These are phyloP conservation scores for Fraxinus sp. DNA, from an alignment of 305 asterid genomes.

Conservation along the genomic window DNA sequence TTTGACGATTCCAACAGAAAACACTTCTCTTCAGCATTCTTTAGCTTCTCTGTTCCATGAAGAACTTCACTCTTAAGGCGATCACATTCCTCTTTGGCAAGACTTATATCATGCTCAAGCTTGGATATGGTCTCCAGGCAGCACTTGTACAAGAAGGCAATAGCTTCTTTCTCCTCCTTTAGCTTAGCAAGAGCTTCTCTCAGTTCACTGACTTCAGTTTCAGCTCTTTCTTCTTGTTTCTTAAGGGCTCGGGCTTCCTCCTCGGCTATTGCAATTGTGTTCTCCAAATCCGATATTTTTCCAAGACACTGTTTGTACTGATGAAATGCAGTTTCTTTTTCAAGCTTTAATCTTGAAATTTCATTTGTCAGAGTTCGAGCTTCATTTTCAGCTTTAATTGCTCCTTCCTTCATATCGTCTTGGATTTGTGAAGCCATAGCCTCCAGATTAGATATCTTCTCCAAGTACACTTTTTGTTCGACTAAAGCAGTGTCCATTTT, in stretches of 20 bases:
- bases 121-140: constrained; percentile 73
- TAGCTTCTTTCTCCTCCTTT: constrained; percentile 64
- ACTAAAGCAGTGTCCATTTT: constrained; percentile 51
- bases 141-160: constrained; percentile 51
- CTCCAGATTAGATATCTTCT: constrained; percentile 59
- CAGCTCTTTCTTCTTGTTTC: constrained; percentile 64
- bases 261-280: constrained; percentile 41
- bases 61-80: constrained; percentile 56
- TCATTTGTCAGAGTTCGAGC: constrained; percentile 45
- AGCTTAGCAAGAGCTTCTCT: constrained; percentile 46
- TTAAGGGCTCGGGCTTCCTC: constrained; percentile 48
- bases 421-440: constrained; percentile 39
- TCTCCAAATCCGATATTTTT: constrained; percentile 65
- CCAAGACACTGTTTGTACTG: constrained; percentile 49
- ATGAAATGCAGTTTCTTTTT: constrained; percentile 45
- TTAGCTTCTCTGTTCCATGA: constrained; percentile 50
- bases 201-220: constrained; percentile 57
- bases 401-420: constrained; percentile 47
- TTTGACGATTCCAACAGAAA: constrained; percentile 59
- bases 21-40: constrained; percentile 64
- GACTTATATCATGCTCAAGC: constrained; percentile 57
- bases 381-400: constrained; percentile 60
- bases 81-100: constrained; percentile 55
- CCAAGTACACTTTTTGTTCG: constrained; percentile 52
- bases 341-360: constrained; percentile 56